Base-by-base conservation (phyloP, 352 stramenopile species). In the Thraustochytrium striatum region DNA sequence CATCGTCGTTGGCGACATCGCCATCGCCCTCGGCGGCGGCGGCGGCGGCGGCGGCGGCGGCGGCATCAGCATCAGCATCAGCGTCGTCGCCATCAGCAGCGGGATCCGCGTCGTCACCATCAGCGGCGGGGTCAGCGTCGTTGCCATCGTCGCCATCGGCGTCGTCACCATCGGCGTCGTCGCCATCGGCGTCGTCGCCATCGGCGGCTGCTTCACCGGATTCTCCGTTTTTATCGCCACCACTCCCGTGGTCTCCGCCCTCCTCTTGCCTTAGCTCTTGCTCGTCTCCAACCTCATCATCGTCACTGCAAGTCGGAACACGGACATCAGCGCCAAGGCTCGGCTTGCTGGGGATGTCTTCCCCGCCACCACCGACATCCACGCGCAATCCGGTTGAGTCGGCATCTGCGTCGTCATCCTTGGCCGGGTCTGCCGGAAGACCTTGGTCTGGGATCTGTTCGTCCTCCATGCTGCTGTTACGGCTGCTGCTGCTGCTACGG, bases 1-100 rank as follows among this genome's bases (percentile, higher is more conserved):
- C 39, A 5, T 65, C 57, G 36, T 65, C n/a, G 9, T 65, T 30
- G 57, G 3, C 36, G 36, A 41, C 57, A 35, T 65, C 39, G 13
- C 39, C 57, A 35, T 57, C 47, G 47, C 2, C 47, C 11, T 3
- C 28, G 30, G 30, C 55, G 32, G 55, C 55, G 32, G 7, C 55
- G 55, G 16, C 16, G 30, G 11, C 2, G 28, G 13, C 28, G 55
- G 7, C 28, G 55, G 28, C 55, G 25, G 30, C 16, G 55, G 28
- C 55, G 55, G 55, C 55, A 61, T 21, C 16, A 70, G 41, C n/a
- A 70, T 53, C 25, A 21, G 36, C 59, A 70, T n/a, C n/a, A n/a
- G n/a, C n/a, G n/a, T n/a, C n/a, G 3, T 59, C 19, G 52, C 21
- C 52, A 8, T 11, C 52, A 59, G 52, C 19, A 28, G 25, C 19